phyloP scores from a whole-genome alignment of 2,329 filamentous ascomycete genomes.

The Dryadomyces sulphureus region DNA sequence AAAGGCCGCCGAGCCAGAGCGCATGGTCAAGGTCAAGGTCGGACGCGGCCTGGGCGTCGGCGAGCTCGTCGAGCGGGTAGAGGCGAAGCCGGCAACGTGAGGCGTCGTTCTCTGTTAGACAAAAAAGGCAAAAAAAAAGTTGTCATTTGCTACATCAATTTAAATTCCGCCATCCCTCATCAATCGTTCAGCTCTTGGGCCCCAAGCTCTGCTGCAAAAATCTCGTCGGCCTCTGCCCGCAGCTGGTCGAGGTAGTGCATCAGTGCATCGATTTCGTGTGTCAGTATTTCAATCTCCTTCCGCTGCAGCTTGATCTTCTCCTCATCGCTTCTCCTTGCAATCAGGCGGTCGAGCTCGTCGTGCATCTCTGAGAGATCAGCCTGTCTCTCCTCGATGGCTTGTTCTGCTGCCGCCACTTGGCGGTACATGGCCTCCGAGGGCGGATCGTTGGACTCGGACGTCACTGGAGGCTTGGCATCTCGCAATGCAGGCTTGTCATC shows the following conservation, averaged over 20 bases:
- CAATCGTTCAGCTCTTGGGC: conserved; percentile 9
- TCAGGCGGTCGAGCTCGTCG: conserved; percentile 12
- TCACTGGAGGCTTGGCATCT: neutral
- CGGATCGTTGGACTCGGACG: too few relatives aligned
- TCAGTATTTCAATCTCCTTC: conserved; percentile 14
- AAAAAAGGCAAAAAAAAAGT: neutral
- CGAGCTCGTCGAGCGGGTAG: conserved; percentile 58
- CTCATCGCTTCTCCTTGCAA: conserved; percentile 6
- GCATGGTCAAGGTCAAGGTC: conserved; percentile 74
- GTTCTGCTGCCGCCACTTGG: conserved; percentile 20
- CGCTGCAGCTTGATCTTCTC: conserved; percentile 10
- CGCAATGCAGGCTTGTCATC: too few relatives aligned
- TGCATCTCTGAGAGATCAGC: conserved; percentile 13
- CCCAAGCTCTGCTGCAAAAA: conserved; percentile 28
- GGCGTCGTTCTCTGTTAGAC: neutral
- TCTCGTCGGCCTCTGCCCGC: conserved; percentile 29
- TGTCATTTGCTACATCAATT: too few relatives aligned
- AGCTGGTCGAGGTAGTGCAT: conserved; percentile 22
- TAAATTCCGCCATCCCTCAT: too few relatives aligned
- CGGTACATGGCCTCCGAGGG: conserved; percentile 22
- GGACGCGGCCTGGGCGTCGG: conserved; percentile 68
- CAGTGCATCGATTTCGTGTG: conserved; percentile 24
- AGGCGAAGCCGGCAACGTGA: conserved; percentile 29
- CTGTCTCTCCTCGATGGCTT: conserved; percentile 18
- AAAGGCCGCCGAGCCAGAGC: conserved; percentile 25